Conservation (phyloP, 2,329 filamentous ascomycete genomes). For the Hypoxylon sp. region DNA sequence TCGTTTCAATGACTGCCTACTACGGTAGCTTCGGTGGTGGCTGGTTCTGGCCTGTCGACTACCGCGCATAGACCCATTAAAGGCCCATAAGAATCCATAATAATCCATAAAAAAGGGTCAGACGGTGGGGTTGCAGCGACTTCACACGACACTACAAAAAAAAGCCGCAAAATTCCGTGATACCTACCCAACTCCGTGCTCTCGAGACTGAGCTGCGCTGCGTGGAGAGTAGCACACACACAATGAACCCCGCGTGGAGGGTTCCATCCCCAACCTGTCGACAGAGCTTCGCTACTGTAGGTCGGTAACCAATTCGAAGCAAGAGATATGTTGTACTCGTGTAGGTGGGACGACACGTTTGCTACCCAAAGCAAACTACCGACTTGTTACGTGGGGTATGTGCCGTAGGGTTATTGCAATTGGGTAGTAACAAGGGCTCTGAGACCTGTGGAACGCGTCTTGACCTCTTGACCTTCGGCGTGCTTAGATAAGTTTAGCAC, state of each 20-base stretch:
- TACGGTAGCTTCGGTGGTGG: slow-evolving; percentile 25
- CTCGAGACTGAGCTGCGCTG: background rate
- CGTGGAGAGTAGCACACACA: slow-evolving; percentile 3
- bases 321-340: slow-evolving; percentile 28
- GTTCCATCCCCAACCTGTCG: slow-evolving; percentile 23
- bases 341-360: slow-evolving; percentile 33
- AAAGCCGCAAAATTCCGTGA: slow-evolving; percentile 44
- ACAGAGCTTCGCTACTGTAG: slow-evolving; percentile 32
- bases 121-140: slow-evolving; percentile 41
- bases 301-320: slow-evolving; percentile 46
- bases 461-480: slow-evolving; percentile 19
- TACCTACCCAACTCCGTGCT: slow-evolving; percentile 5
- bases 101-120: slow-evolving; percentile 32
- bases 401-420: background rate
- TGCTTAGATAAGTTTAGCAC: slow-evolving; percentile 20
- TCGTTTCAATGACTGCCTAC: slow-evolving; percentile 37
- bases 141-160: slow-evolving; percentile 38
- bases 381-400: slow-evolving; percentile 39
- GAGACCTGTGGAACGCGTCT: slow-evolving; percentile 4
- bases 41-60: slow-evolving; percentile 37
- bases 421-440: slow-evolving; percentile 8
- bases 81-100: slow-evolving; percentile 19
- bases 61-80: slow-evolving; percentile 41
- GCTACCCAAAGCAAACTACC: slow-evolving; percentile 45
- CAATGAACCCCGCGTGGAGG: slow-evolving; percentile 16